Evolutionary conservation across 139 green algal species (phyloP).

Genomic region (Coelastrella sp.): DNA sequence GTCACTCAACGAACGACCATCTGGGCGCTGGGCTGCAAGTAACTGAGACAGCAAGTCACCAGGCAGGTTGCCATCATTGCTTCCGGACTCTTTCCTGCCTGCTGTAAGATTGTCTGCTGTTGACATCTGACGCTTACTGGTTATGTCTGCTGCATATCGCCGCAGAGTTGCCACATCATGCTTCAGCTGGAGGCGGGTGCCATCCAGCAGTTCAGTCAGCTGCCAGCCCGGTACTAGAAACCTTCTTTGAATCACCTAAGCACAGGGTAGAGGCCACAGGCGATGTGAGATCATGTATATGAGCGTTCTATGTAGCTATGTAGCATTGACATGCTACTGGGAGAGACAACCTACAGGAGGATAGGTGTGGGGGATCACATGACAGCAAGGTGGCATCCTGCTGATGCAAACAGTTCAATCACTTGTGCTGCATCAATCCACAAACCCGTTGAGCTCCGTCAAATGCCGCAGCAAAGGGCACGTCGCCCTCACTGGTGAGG

Average conservation of each 20-base stretch:
- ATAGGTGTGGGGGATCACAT: background rate
- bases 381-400: background rate
- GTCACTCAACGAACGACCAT: too few relatives aligned
- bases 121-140: slow-evolving; percentile 23
- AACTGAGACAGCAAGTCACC: too few relatives aligned
- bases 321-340: background rate
- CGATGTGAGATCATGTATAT: background rate
- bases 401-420: too few relatives aligned
- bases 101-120: too few relatives aligned
- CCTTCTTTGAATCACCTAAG: too few relatives aligned
- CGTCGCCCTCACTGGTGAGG: slow-evolving; percentile 3
- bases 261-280: too few relatives aligned
- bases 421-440: background rate
- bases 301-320: background rate
- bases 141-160: slow-evolving; percentile 37
- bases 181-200: background rate
- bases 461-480: slow-evolving; percentile 50
- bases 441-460: slow-evolving; percentile 39
- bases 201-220: slow-evolving; percentile 27
- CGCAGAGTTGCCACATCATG: background rate
- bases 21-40: too few relatives aligned
- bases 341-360: too few relatives aligned
- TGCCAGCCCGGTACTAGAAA: slow-evolving; percentile 27
- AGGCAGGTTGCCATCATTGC: too few relatives aligned
- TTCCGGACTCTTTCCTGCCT: too few relatives aligned